These are phyloP conservation scores for Starmerella bombicola DNA, from an alignment of 805 yeast genomes.

Conservation along the genomic window DNA sequence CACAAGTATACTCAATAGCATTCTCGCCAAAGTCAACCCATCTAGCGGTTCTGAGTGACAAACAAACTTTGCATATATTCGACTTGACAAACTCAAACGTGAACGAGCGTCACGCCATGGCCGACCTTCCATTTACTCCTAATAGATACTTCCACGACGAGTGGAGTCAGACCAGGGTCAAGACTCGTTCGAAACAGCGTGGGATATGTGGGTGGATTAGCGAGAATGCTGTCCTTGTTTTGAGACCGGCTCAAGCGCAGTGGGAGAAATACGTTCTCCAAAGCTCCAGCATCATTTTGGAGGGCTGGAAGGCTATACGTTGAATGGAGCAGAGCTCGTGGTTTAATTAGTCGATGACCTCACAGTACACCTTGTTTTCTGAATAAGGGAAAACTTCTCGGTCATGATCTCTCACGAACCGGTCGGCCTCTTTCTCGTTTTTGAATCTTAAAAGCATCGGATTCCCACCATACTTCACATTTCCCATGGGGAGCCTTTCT, in stretches of 20 bases:
- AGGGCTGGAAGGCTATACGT: slow-evolving; percentile 53
- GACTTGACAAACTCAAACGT: slow-evolving; percentile 33
- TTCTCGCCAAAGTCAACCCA: slow-evolving; percentile 66
- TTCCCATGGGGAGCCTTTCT: slow-evolving; percentile 26
- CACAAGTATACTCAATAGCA: slow-evolving; percentile 66
- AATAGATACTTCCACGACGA: slow-evolving; percentile 59
- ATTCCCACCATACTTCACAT: slow-evolving; percentile 26
- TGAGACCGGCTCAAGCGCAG: slow-evolving; percentile 60
- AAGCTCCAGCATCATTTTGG: slow-evolving; percentile 48
- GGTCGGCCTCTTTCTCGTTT: slow-evolving; percentile 25
- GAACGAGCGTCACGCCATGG: slow-evolving; percentile 50
- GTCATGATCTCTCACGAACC: slow-evolving; percentile 26
- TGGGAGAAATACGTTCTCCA: slow-evolving; percentile 80
- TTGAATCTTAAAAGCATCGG: slow-evolving; percentile 27
- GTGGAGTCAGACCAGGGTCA: slow-evolving; percentile 76
- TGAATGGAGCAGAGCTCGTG: too few relatives aligned
- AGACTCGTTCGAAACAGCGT: slow-evolving; percentile 32
- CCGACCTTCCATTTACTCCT: slow-evolving; percentile 53
- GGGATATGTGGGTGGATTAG: slow-evolving; percentile 66
- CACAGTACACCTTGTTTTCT: slow-evolving; percentile 23
- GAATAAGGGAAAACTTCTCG: slow-evolving; percentile 24
- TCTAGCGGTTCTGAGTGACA: slow-evolving; percentile 79
- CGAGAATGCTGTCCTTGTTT: slow-evolving; percentile 55
- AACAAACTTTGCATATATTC: slow-evolving; percentile 77
- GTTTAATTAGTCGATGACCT: slow-evolving; percentile 26